These are phyloP conservation scores for Cutaneotrichosporon spelunceum DNA, from an alignment of 1,284 basidiomycete genomes.

Conservation along the genomic window DNA sequence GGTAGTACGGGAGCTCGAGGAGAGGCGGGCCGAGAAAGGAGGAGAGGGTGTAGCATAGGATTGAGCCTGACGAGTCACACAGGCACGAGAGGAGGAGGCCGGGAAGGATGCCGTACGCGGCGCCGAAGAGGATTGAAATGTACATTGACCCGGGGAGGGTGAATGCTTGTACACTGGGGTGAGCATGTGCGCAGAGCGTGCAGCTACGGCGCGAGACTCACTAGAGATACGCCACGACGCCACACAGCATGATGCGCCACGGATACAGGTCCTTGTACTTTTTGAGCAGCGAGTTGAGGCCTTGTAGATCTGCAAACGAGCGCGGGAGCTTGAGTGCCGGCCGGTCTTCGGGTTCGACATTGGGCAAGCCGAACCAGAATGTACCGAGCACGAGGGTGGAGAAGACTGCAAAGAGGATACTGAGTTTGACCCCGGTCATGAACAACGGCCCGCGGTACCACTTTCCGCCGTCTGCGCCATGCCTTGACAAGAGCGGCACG, in stretches of 20 bases:
- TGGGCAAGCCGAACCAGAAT: constrained; percentile 73
- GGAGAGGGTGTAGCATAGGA: constrained; percentile 89
- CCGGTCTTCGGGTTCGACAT: constrained; percentile 69
- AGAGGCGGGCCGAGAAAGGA: constrained; percentile 84
- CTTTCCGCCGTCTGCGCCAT: constrained; percentile 8
- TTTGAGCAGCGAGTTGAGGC: constrained; percentile 74
- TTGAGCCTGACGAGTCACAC: constrained; percentile 85
- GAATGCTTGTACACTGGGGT: constrained; percentile 82
- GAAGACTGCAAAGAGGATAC: constrained; percentile 68
- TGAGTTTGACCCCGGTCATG: constrained; percentile 77
- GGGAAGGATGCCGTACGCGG: constrained; percentile 87
- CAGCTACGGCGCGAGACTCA: constrained; percentile 52
- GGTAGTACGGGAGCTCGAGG: constrained; percentile 76
- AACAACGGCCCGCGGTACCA: constrained; percentile 60
- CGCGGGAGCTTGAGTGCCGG: constrained; percentile 71
- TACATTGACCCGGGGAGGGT: constrained; percentile 98
- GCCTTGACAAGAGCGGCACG: constrained; percentile 4
- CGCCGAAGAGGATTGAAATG: constrained; percentile 91
- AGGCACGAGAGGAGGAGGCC: constrained; percentile 88
- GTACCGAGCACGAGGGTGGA: constrained; percentile 66
- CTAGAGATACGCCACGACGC: constrained; percentile 88
- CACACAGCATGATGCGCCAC: constrained; percentile 73
- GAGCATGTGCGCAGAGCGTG: not conserved
- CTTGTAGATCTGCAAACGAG: constrained; percentile 76
- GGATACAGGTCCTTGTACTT: constrained; percentile 85